Base-by-base conservation (phyloP, 2,329 filamentous ascomycete species). In the Alternaria incomplexa region DNA sequence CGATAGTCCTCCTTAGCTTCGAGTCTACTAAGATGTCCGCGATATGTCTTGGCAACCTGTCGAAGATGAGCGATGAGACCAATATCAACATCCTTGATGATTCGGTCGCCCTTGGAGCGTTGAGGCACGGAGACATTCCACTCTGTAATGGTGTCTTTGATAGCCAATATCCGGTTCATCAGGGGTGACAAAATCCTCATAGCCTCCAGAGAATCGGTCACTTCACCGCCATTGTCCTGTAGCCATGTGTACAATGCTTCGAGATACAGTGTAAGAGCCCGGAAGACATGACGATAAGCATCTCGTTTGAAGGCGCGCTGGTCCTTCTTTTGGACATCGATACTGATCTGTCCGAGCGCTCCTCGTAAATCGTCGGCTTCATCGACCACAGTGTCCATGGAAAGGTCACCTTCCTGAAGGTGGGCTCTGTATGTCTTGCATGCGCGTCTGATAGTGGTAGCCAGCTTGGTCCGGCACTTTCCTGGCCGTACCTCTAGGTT, bases 11-110 rank as follows among this genome's bases (percentile, higher is more conserved):
- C 64, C 6, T 25, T 48, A 3, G 46, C 56, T 15, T 72, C 50
- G 1, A 74, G 60, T 10, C 56, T 40, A 23, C 25, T 25, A 4
- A 70, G 32, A 9, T 55, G 46, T 6, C 5, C 25, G 15, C 43
- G 55, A 20, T 70, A 69, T 0, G 20, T 10, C 15, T 64, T 61
- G 3, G 60, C 28, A 0, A 74, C 54, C 0, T 52, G 55, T 17
- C 74, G 67, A 10, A 80, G 65, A 1, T 75, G 77, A 1, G 52
- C 60, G 32, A 80, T 74, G 11, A 80, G 48, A 2, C 65, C 30
- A 15, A 20, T 48, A 2, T 72, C 58, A 6, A 78, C 70, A 7
- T 73, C 66, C 26, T 56, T 73, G 28, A 78, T 65, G 1, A 75
- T 58, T 7, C 68, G 58, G 3, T 75, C 72, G 7, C 65, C 67